Evolutionary conservation across 768 basidiomycete species (phyloP).

Genomic region (Phanerochaete carnosa): DNA sequence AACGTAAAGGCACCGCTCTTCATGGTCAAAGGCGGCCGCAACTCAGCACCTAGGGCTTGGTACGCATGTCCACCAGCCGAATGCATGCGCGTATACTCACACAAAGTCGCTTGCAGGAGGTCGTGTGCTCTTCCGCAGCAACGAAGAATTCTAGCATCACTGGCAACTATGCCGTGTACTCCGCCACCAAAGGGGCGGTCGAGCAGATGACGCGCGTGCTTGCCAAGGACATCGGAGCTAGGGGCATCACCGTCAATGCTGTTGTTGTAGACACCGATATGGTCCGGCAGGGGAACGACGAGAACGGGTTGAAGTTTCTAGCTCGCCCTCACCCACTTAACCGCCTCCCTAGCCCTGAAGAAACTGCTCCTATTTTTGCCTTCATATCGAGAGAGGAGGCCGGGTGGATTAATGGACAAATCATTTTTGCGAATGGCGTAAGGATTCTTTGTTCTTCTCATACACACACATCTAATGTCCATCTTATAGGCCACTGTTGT

Average conservation of each 20-base stretch:
- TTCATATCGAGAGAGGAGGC: conserved; percentile 50
- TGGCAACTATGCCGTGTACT: conserved; percentile 45
- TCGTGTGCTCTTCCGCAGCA: conserved; percentile 50
- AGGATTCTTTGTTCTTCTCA: conserved; percentile 16
- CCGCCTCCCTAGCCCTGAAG: conserved; percentile 43
- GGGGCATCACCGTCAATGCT: conserved; percentile 49
- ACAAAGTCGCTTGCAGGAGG: conserved; percentile 31
- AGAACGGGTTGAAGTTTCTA: conserved; percentile 37
- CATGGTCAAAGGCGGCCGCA: conserved; percentile 42
- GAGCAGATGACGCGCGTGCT: conserved; percentile 54
- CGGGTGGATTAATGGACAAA: conserved; percentile 53
- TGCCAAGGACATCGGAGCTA: conserved; percentile 46
- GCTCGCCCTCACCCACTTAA: conserved; percentile 40
- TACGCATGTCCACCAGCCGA: conserved; percentile 20
- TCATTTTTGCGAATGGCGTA: conserved; percentile 48
- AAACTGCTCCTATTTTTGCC: conserved; percentile 45
- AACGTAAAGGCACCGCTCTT: conserved; percentile 57
- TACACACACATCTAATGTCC: not conserved
- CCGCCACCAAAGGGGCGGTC: conserved; percentile 51
- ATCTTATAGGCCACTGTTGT: not conserved
- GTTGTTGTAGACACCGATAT: conserved; percentile 48
- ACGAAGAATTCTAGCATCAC: conserved; percentile 39
- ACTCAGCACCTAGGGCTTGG: conserved; percentile 37
- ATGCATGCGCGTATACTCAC: not conserved
- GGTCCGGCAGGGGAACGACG: conserved; percentile 46